These are phyloP conservation scores for Paxillus rubicundulus DNA, from an alignment of 768 basidiomycete species.

Conservation along the genomic window DNA sequence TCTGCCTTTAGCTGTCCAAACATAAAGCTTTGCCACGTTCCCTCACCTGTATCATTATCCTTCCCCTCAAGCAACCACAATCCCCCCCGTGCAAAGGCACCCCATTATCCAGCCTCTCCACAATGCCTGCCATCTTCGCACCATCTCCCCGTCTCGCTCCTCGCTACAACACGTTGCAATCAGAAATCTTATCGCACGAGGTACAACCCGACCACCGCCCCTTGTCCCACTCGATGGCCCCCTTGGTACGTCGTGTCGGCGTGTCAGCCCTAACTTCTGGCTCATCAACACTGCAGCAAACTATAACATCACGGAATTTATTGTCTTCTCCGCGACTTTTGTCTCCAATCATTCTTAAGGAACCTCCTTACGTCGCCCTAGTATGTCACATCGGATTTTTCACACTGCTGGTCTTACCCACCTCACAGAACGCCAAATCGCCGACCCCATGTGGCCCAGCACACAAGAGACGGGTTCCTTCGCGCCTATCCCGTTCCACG, in stretches of 20 bases:
- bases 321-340: conserved; percentile 34
- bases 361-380: conserved; percentile 21
- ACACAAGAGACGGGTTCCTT: conserved; percentile 37
- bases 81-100: conserved; percentile 8
- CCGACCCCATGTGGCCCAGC: conserved; percentile 37
- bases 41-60: conserved; percentile 35
- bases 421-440: conserved; percentile 37
- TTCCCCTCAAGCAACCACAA: neutral
- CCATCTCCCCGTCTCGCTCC: conserved; percentile 37
- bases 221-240: neutral
- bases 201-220: neutral
- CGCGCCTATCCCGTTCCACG: conserved; percentile 37
- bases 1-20: conserved; percentile 19
- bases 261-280: neutral
- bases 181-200: conserved; percentile 1
- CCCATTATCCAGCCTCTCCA: conserved; percentile 4
- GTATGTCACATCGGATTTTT: conserved; percentile 9
- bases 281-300: conserved; percentile 20
- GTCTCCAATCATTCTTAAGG: conserved; percentile 38
- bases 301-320: conserved; percentile 17
- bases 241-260: conserved; percentile 5
- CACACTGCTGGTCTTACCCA: neutral
- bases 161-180: conserved; percentile 9
- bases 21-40: conserved; percentile 31
- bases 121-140: conserved; percentile 44